These are phyloP conservation scores for Prototheca stagnorum DNA, from an alignment of 163 green algal genomes.

Conservation along the genomic window DNA sequence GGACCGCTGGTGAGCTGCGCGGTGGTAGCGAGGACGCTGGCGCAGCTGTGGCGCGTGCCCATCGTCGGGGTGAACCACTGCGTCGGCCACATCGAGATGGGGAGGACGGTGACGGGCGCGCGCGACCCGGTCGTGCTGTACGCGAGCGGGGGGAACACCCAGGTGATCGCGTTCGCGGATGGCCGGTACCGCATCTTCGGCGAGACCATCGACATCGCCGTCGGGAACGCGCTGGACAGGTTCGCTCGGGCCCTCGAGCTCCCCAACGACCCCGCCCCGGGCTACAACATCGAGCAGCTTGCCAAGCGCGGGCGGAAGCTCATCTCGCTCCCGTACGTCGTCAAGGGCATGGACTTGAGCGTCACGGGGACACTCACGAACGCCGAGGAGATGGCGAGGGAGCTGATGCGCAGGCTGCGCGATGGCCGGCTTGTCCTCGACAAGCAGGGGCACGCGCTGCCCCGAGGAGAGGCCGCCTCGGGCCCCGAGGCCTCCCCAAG, in stretches of 20 bases:
- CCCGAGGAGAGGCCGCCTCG: neutral
- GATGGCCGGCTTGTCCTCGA: no score
- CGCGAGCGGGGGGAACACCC: constrained; percentile 79
- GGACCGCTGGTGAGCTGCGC: constrained; percentile 64
- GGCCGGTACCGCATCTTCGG: constrained; percentile 83
- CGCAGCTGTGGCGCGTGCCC: constrained; percentile 62
- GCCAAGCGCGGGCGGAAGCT: constrained; percentile 57
- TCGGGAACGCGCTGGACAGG: constrained; percentile 84
- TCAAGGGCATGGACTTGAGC: constrained; percentile 92
- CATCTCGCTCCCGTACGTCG: constrained; percentile 73
- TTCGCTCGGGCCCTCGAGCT: constrained; percentile 44
- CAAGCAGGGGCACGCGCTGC: neutral
- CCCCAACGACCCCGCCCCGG: constrained; percentile 46
- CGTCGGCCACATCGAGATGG: constrained; percentile 92
- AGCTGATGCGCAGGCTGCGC: constrained; percentile 14
- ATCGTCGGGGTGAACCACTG: constrained; percentile 86
- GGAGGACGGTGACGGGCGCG: constrained; percentile 61
- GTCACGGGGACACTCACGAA: constrained; percentile 69
- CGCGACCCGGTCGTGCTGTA: constrained; percentile 82
- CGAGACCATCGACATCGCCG: constrained; percentile 88
- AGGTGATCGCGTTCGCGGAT: constrained; percentile 81
- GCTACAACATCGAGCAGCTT: constrained; percentile 92
- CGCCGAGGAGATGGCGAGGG: constrained; percentile 24
- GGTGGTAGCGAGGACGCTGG: constrained; percentile 64
- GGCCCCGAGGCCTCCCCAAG: no score